phyloP scores from a whole-genome alignment of 2,329 filamentous ascomycete genomes.

The Ambrosiella cleistominuta region DNA sequence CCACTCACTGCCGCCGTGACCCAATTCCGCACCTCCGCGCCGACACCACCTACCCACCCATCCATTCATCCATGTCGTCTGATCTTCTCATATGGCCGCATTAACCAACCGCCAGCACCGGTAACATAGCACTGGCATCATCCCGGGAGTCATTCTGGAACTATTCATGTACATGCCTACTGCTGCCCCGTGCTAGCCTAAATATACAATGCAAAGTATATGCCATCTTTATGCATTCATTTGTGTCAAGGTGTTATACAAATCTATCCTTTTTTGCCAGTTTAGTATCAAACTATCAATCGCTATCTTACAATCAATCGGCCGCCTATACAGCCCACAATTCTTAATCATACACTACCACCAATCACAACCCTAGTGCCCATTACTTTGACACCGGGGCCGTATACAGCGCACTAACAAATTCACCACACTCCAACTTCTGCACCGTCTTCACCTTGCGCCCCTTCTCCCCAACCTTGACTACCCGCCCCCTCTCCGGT shows the following conservation, averaged over 20 bases:
- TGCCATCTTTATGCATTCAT: no score
- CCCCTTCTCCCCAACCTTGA: conserved; percentile 40
- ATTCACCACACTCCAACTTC: conserved; percentile 69
- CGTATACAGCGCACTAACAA: conserved; percentile 71
- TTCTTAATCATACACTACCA: neutral
- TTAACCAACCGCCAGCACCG: no score
- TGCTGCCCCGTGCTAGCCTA: no score
- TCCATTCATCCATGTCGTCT: neutral
- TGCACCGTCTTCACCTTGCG: conserved; percentile 65
- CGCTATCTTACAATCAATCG: no score
- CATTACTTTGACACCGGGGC: conserved; percentile 14
- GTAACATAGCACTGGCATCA: neutral
- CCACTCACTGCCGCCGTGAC: neutral
- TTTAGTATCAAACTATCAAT: no score
- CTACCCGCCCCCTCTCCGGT: conserved; percentile 56
- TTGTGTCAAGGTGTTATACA: no score
- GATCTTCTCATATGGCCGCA: neutral
- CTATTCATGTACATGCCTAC: neutral
- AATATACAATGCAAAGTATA: no score
- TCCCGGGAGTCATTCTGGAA: neutral
- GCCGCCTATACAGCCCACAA: neutral
- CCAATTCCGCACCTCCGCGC: neutral
- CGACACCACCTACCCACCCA: neutral
- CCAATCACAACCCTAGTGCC: neutral
- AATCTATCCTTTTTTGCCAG: no score